phyloP scores from a whole-genome alignment of 768 basidiomycete species.

The Steccherinum ochraceum region DNA sequence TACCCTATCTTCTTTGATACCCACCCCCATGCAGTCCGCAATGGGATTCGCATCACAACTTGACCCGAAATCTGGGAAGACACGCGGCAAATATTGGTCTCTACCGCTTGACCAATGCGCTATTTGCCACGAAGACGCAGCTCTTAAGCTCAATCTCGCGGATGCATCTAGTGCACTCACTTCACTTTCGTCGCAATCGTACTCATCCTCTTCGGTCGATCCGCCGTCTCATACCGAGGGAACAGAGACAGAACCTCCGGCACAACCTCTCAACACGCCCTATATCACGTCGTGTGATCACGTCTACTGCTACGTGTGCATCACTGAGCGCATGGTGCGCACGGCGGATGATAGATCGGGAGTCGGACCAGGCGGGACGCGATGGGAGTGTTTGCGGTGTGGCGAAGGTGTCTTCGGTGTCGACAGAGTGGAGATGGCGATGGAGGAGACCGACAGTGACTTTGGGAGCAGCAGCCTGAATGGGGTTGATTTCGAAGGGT shows the following conservation, averaged over 20 bases:
- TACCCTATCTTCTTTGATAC: slow-evolving; percentile 23
- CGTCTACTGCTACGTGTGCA: slow-evolving; percentile 90
- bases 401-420: slow-evolving; percentile 56
- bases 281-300: slow-evolving; percentile 84
- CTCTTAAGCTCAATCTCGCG: slow-evolving; percentile 50
- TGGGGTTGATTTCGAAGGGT: slow-evolving; percentile 15
- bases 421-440: slow-evolving; percentile 48
- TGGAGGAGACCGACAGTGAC: slow-evolving; percentile 23
- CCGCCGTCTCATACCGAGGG: slow-evolving; percentile 18
- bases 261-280: slow-evolving; percentile 70
- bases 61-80: slow-evolving; percentile 6
- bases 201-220: slow-evolving; percentile 15
- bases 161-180: slow-evolving; percentile 46
- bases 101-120: slow-evolving; percentile 78
- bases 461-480: slow-evolving; percentile 12
- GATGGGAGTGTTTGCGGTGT: slow-evolving; percentile 86
- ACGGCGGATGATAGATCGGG: slow-evolving; percentile 50
- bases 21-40: slow-evolving; percentile 25
- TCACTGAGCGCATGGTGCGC: slow-evolving; percentile 76
- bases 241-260: slow-evolving; percentile 37
- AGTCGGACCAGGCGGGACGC: slow-evolving; percentile 33
- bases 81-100: slow-evolving; percentile 57
- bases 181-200: slow-evolving; percentile 24
- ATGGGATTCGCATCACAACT: slow-evolving; percentile 7
- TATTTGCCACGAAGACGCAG: slow-evolving; percentile 79